phyloP scores from a whole-genome alignment of 805 yeast species.

The Yamadazyma nakazawae region DNA sequence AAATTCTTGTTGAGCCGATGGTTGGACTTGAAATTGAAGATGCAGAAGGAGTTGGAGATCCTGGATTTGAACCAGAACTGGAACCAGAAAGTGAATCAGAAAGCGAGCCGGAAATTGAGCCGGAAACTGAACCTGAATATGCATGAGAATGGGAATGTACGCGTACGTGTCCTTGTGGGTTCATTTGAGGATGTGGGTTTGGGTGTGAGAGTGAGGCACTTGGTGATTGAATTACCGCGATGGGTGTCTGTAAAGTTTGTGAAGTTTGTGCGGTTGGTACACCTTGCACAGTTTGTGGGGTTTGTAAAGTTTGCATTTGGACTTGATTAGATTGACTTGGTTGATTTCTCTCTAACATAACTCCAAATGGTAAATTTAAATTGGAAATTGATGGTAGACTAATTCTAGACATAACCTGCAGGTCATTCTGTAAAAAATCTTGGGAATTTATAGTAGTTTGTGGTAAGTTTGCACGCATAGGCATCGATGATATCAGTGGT shows the following conservation, averaged over 20 bases:
- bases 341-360: background rate
- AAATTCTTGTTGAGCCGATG: background rate
- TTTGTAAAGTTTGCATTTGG: background rate
- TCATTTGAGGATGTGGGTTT: too few relatives aligned
- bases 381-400: slow-evolving; percentile 7
- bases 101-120: too few relatives aligned
- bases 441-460: background rate
- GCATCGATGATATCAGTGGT: slow-evolving; percentile 23
- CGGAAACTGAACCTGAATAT: too few relatives aligned
- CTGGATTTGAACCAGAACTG: too few relatives aligned
- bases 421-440: too few relatives aligned
- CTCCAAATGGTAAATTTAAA: slow-evolving; percentile 4
- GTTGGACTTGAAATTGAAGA: background rate
- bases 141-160: too few relatives aligned
- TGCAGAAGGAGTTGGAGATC: background rate
- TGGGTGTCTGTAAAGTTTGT: too few relatives aligned
- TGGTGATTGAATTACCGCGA: too few relatives aligned
- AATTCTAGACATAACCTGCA: background rate
- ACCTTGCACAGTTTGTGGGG: too few relatives aligned
- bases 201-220: too few relatives aligned
- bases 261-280: too few relatives aligned
- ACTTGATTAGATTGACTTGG: background rate
- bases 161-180: background rate
- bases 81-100: too few relatives aligned
- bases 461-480: slow-evolving; percentile 19